Evolutionary conservation across 371 early-diverging fungal species (phyloP), one percentile per base, ranked within the genome.

Genomic region (Capillidium heterosporum): DNA sequence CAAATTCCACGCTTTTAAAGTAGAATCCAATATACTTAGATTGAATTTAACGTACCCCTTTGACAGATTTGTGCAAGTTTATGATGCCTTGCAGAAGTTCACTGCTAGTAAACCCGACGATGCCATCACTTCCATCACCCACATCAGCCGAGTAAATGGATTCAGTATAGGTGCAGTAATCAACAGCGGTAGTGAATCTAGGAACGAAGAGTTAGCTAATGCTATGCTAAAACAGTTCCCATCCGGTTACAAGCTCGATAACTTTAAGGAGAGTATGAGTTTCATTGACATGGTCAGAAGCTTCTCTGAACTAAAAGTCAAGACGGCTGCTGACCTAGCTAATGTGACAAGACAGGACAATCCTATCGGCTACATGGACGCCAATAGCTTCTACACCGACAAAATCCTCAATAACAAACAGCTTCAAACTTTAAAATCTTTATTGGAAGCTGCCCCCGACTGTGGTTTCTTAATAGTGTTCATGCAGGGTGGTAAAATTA

Each of bases 1-100:
- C 58, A 63, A 61, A 5, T 44, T 67, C 47, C 35, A 57, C 26
- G 58, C 62, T 27, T 57, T 63, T 57, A 63, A 67, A 49, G 61
- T 64, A 15, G 57, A 65, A 1, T 11, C 52, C 48, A 59, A 57
- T 50, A 61, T 61, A 4, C 61, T 62, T 0, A 56, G 29, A 43
- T 2, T 56, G 7, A 15, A 10, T 2, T 29, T 11, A 8, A 3
- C 3, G 15, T 42, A 29, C 15, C 23, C 8, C 1, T 1, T 31
- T 11, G 15, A 42, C n/a, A 28, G 28, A 28, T 42, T 44, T 46
- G 23, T 13, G 4, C 19, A 32, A 10, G 46, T 40, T 1, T 44
- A 29, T 21, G n/a, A 56, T 3, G 39, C 39, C 1, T 54, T 35
- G 24, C 54, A 54, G 27, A 42, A 54, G 1, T 40, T 15, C 23